A percentile compares a stretch with the other conserved stretches of the same genome.
phyloP scores from a whole-genome alignment of 192 early-diverging fungal species.

The Cladochytrium replicatum region DNA sequence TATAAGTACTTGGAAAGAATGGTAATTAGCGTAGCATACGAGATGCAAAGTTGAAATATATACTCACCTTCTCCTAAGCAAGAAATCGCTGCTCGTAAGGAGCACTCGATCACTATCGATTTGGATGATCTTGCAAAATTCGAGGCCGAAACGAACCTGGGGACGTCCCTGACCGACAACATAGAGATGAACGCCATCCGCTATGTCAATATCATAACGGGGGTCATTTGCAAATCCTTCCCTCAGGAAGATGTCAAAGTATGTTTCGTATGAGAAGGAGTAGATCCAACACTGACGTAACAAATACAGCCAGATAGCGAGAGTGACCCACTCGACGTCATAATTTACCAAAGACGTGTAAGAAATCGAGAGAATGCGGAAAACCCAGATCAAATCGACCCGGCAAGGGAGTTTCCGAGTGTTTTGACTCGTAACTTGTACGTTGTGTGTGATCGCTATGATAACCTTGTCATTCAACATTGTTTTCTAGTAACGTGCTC shows the following conservation, averaged over 20 bases:
- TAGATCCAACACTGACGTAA: not conserved
- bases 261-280: not conserved
- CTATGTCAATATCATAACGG: constrained; percentile 71
- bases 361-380: constrained; percentile 23
- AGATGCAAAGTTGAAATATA: too few relatives aligned
- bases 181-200: constrained; percentile 80
- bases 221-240: constrained; percentile 60
- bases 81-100: too few relatives aligned
- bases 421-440: constrained; percentile 80
- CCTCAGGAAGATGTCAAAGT: constrained; percentile 27
- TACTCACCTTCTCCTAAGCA: too few relatives aligned
- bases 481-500: constrained; percentile 51
- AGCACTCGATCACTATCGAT: too few relatives aligned
- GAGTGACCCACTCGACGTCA: constrained; percentile 78
- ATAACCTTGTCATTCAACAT: constrained; percentile 1
- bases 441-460: constrained; percentile 10
- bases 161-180: too few relatives aligned
- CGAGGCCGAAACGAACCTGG: constrained; percentile 4
- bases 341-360: constrained; percentile 73
- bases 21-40: too few relatives aligned
- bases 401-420: constrained; percentile 55
- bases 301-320: constrained; percentile 32
- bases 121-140: too few relatives aligned
- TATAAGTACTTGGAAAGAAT: too few relatives aligned
- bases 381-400: constrained; percentile 21